phyloP scores from a whole-genome alignment of 768 basidiomycete species.

The Mycena belliarum region DNA sequence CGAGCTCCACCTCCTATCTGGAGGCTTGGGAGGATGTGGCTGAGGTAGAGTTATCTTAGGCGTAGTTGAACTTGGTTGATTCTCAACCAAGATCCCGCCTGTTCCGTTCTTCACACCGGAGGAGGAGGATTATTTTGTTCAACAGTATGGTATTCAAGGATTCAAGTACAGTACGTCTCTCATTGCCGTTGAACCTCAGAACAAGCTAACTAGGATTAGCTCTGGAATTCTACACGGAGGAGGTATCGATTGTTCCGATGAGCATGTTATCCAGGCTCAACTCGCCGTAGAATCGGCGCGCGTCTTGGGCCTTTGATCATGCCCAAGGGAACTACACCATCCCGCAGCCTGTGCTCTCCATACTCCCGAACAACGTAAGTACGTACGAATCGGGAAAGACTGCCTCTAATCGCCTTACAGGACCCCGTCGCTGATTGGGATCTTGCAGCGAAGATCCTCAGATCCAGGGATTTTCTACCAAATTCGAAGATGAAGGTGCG shows the following conservation, averaged over 20 bases:
- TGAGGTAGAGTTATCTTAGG: conserved; percentile 32
- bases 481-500: conserved; percentile 41
- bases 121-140: conserved; percentile 73
- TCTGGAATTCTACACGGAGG: conserved; percentile 63
- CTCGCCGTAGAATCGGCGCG: conserved; percentile 39
- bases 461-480: conserved; percentile 40
- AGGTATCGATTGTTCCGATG: conserved; percentile 40
- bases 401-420: conserved; percentile 26
- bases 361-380: conserved; percentile 41
- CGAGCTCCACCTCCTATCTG: conserved; percentile 49
- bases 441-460: conserved; percentile 32
- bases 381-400: neutral
- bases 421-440: conserved; percentile 53
- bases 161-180: conserved; percentile 60
- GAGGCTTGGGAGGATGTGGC: conserved; percentile 49
- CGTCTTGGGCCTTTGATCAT: conserved; percentile 41
- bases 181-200: neutral
- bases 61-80: neutral
- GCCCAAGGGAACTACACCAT: conserved; percentile 49
- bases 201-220: conserved; percentile 38
- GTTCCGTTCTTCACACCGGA: conserved; percentile 59
- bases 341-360: conserved; percentile 43
- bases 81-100: conserved; percentile 49
- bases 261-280: neutral
- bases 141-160: conserved; percentile 57